Conservation (phyloP, 192 early-diverging fungal species). For the Geranomyces michiganensis region DNA sequence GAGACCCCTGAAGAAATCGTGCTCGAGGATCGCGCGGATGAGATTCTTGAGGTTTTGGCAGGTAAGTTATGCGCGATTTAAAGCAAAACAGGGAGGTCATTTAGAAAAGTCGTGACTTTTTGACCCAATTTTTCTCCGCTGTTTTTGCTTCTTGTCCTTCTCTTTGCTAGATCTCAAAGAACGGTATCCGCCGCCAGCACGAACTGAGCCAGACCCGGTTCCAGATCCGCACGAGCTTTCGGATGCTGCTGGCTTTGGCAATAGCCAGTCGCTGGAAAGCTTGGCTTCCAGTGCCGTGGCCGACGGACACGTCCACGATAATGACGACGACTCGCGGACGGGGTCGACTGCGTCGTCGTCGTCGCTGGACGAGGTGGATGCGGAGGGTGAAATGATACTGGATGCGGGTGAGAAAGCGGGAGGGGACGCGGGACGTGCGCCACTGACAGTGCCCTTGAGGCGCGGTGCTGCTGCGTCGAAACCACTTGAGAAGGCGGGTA, state of each 20-base stretch:
- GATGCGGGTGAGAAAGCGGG: too few species aligned
- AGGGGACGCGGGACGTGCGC: too few species aligned
- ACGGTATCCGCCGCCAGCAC: not conserved
- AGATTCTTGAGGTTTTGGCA: conserved; percentile 32
- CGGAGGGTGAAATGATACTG: too few species aligned
- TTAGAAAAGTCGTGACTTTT: too few species aligned
- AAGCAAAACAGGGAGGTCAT: too few species aligned
- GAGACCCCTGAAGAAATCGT: conserved; percentile 47
- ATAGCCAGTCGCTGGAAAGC: not conserved
- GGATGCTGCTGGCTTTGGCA: not conserved
- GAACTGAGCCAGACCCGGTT: not conserved
- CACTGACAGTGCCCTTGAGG: too few species aligned
- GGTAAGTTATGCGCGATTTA: conserved; percentile 23
- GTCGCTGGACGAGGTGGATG: too few species aligned
- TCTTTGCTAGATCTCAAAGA: not conserved
- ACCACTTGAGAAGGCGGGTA: too few species aligned
- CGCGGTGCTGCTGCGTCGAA: too few species aligned
- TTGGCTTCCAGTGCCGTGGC: not conserved
- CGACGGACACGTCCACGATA: not conserved
- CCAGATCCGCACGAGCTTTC: not conserved
- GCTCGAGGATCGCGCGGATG: conserved; percentile 37
- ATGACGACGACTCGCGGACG: not conserved
- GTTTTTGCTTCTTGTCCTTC: not conserved
- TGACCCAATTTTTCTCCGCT: not conserved
- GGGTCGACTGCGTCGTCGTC: too few species aligned